A percentile compares a stretch with the other conserved stretches of the same genome.
phyloP scores from a whole-genome alignment of 441 rosid species.

The Geranium incanum region DNA sequence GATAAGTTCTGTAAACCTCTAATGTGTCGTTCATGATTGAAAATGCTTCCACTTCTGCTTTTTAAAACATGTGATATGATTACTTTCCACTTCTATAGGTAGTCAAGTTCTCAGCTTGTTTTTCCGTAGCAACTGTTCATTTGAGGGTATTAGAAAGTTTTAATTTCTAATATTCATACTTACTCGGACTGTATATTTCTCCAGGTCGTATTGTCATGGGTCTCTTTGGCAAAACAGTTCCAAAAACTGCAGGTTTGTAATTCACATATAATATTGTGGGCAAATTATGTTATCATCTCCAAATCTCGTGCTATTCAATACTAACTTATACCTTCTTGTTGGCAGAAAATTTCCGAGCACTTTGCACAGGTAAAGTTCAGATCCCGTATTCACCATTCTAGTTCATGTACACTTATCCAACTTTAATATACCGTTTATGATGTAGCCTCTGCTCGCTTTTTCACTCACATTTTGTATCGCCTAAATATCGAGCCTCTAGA shows the following conservation, averaged over 20 bases:
- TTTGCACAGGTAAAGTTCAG: constrained; percentile 49
- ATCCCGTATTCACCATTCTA: not conserved
- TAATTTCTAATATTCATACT: not conserved
- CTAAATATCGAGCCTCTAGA: not conserved
- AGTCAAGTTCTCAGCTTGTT: no score
- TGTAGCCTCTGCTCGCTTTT: not conserved
- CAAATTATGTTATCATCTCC: not conserved
- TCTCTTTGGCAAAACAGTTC: constrained; percentile 57
- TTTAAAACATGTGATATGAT: no score
- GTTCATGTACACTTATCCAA: not conserved
- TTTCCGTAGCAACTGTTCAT: not conserved
- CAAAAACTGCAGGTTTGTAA: constrained; percentile 51
- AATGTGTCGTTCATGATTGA: no score
- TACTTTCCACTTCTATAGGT: no score
- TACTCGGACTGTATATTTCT: not conserved
- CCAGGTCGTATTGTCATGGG: constrained; percentile 62
- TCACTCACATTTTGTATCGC: not conserved
- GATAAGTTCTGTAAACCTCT: no score
- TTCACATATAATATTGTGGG: not conserved
- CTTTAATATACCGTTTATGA: not conserved
- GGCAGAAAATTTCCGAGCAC: constrained; percentile 71
- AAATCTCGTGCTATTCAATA: not conserved
- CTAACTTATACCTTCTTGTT: constrained; percentile 11
- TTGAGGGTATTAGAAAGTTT: not conserved
- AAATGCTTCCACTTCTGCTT: no score